Evolutionary conservation across 164 flowering plant species (phyloP), one percentile per base, ranked within the genome.

Genomic region (Warburgia ugandensis): DNA sequence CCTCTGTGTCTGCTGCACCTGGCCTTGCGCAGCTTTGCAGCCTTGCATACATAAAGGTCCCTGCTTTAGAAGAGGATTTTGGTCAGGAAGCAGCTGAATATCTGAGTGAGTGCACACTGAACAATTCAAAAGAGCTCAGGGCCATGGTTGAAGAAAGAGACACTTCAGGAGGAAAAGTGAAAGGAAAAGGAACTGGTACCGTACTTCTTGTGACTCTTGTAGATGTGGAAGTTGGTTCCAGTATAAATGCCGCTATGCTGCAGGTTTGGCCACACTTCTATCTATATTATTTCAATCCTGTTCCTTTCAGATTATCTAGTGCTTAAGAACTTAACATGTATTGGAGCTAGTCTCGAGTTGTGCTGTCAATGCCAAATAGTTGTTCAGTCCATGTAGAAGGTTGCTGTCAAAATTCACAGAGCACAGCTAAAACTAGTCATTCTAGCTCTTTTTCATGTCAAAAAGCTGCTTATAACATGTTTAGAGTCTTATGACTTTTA

Each of bases 181-280:
- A 80, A 66, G 99, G 99, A 16, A 94, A 86, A 72, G 97, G 97
- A 59, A 89, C 92, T 54, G 97, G 99, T n/a, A 58, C 82, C 0
- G 54, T 81, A 13, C 76, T 83, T 22, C 30, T 67, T 44, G 96
- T 94, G 3, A 84, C 81, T 21, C 67, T 94, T 51, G 68, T 78
- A 22, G 88, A 77, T 51, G 73, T 56, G n/a, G 84, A 86, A 55
- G 68, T 74, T 53, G 88, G 77, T 36, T 54, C 69, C 29, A 89
- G 83, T 62, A 67, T 94, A 42, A 89, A 86, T 71, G 84, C 90
- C 38, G 69, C 78, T 29, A 74, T 94, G 86, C 70, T 89, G 9
- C 68, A 84, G 96, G 99, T 94, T 45, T 35, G 63, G n/a, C n/a
- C n/a, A n/a, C n/a, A n/a, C n/a, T n/a, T n/a, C n/a, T n/a, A n/a